A percentile compares a stretch with the other conserved stretches of the same genome.
Conservation (phyloP, 2,329 filamentous ascomycete genomes). For the Colletotrichum zoysiae region DNA sequence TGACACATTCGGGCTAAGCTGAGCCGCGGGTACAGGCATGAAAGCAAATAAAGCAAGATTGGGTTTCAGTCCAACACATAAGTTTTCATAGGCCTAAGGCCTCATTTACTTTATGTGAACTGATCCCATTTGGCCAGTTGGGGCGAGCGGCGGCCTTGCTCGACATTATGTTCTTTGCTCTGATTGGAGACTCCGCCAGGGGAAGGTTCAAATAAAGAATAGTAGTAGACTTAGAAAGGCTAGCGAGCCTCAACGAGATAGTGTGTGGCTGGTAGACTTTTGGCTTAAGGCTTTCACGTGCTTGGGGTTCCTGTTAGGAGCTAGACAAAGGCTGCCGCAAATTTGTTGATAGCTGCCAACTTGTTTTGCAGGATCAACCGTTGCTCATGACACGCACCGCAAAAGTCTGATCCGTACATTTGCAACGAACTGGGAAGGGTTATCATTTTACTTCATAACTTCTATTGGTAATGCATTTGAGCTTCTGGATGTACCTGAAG, state of each 20-base stretch:
- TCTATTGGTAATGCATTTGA: background rate
- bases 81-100: background rate
- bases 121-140: conserved; percentile 6
- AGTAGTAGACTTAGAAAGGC: fast-evolving
- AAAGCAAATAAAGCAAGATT: background rate
- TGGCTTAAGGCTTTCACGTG: background rate
- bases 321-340: too few species aligned
- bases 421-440: background rate
- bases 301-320: too few species aligned
- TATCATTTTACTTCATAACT: too few species aligned
- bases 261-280: background rate
- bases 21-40: background rate
- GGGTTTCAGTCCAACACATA: background rate
- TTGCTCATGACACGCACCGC: too few species aligned
- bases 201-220: background rate
- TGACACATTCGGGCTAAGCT: background rate
- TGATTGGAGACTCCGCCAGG: background rate
- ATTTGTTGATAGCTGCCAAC: too few species aligned
- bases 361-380: too few species aligned
- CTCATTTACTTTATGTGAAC: background rate
- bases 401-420: background rate
- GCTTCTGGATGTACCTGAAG: background rate
- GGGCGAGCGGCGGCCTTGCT: background rate
- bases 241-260: background rate
- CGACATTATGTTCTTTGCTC: background rate